Evolutionary conservation across 1,284 basidiomycete genomes (phyloP).

Genomic region (Apiotrichum veenhuisii): DNA sequence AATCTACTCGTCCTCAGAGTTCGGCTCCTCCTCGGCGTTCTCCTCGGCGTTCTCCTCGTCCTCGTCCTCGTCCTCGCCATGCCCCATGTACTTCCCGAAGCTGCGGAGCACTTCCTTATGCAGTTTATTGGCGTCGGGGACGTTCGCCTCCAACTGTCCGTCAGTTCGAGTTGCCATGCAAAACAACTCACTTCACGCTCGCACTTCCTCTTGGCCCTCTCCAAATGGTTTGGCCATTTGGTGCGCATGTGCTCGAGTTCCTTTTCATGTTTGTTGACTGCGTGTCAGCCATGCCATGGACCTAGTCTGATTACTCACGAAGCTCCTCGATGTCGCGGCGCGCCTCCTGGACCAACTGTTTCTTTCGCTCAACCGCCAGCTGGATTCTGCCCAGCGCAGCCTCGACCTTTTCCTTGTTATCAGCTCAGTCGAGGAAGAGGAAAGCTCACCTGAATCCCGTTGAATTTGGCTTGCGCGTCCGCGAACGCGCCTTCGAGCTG

Average conservation of each 20-base stretch:
- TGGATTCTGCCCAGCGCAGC: constrained; percentile 9
- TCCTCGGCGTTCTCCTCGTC: too few relatives aligned
- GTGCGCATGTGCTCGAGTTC: constrained; percentile 4
- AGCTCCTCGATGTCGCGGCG: constrained; percentile 13
- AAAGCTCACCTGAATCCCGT: neutral
- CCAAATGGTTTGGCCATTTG: too few relatives aligned
- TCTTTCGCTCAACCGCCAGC: constrained; percentile 3
- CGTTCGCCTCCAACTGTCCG: neutral
- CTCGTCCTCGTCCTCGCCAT: too few relatives aligned
- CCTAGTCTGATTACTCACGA: constrained; percentile 6
- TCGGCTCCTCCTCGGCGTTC: too few relatives aligned
- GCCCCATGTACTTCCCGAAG: too few relatives aligned
- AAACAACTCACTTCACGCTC: neutral
- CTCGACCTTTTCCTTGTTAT: neutral
- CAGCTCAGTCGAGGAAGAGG: neutral
- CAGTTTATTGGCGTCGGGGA: neutral
- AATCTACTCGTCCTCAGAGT: too few relatives aligned
- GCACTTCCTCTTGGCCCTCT: too few relatives aligned
- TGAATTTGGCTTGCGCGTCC: too few relatives aligned
- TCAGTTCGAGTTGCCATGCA: neutral
- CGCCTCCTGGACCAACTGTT: constrained; percentile 5
- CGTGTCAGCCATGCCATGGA: neutral
- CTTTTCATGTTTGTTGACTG: neutral
- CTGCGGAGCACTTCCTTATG: too few relatives aligned
- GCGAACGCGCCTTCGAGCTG: neutral